Percentiles rank a stretch among this genome's conserved stretches.
Conservation (phyloP, 768 basidiomycete species). For the Dendrothele bispora region DNA sequence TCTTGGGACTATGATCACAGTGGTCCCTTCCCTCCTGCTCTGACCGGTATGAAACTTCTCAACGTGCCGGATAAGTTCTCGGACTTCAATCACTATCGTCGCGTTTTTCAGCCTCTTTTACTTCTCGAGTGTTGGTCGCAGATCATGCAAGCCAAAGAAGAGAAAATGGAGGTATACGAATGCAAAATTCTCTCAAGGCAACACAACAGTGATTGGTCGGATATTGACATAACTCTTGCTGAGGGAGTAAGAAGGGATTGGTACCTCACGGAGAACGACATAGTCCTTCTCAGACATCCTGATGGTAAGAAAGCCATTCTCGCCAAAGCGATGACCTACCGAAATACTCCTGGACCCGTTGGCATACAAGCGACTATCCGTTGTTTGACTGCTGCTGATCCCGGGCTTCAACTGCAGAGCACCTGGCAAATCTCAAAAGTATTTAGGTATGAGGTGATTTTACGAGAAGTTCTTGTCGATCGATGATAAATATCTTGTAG, state of each 20-base stretch:
- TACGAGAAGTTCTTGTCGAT: conserved; percentile 31
- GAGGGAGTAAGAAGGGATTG: conserved; percentile 66
- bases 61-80: conserved; percentile 67
- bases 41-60: conserved; percentile 31
- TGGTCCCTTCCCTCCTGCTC: conserved; percentile 64
- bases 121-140: conserved; percentile 92
- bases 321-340: conserved; percentile 56
- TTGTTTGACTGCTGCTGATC: conserved; percentile 50
- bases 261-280: conserved; percentile 78
- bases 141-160: conserved; percentile 75
- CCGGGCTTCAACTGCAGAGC: conserved; percentile 62
- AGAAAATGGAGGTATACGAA: conserved; percentile 48
- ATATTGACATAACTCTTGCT: conserved; percentile 67
- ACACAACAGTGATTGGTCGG: conserved; percentile 80
- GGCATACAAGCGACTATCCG: conserved; percentile 62
- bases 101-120: conserved; percentile 81
- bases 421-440: conserved; percentile 79
- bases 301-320: conserved; percentile 56
- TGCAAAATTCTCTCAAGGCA: conserved; percentile 69
- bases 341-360: conserved; percentile 25
- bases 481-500: conserved; percentile 39
- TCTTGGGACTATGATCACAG: conserved; percentile 84
- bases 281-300: conserved; percentile 74
- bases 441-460: too few species aligned
- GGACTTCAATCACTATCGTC: conserved; percentile 65